A percentile compares a stretch with the other conserved stretches of the same genome.
These are phyloP conservation scores for Boletellus ananiceps DNA, from an alignment of 768 basidiomycete genomes.

Conservation along the genomic window DNA sequence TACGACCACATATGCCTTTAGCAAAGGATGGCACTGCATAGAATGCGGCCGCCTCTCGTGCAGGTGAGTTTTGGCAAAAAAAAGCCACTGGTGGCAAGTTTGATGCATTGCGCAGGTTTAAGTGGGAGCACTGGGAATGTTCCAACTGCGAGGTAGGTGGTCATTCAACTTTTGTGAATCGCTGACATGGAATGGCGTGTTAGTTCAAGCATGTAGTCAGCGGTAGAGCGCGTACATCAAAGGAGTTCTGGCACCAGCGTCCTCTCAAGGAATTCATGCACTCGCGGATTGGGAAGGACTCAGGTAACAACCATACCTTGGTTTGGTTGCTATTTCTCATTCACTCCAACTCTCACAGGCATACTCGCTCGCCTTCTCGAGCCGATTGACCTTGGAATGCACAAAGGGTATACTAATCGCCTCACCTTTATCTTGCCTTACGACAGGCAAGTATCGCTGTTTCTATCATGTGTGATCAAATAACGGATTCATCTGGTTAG, in stretches of 20 bases:
- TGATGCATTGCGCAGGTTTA: slow-evolving; percentile 41
- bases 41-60: slow-evolving; percentile 69
- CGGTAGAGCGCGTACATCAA: slow-evolving; percentile 26
- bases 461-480: not conserved
- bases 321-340: not conserved
- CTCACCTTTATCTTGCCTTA: slow-evolving; percentile 52
- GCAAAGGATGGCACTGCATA: slow-evolving; percentile 65
- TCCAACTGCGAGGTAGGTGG: slow-evolving; percentile 49
- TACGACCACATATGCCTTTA: slow-evolving; percentile 52
- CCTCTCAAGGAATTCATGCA: slow-evolving; percentile 24
- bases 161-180: not conserved
- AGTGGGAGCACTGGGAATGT: slow-evolving; percentile 77
- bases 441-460: slow-evolving; percentile 33
- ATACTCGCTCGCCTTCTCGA: slow-evolving; percentile 15
- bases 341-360: slow-evolving; percentile 11
- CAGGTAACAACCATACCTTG: slow-evolving; percentile 16
- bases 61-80: slow-evolving; percentile 42
- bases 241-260: slow-evolving; percentile 37
- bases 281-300: slow-evolving; percentile 27
- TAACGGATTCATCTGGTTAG: slow-evolving; percentile 22
- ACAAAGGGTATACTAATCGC: slow-evolving; percentile 24
- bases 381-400: slow-evolving; percentile 16
- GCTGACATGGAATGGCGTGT: not conserved
- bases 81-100: not conserved
- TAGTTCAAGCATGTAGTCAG: slow-evolving; percentile 16